These are phyloP conservation scores for Turritis glabra DNA, from an alignment of 345 rosid species.

Conservation along the genomic window DNA sequence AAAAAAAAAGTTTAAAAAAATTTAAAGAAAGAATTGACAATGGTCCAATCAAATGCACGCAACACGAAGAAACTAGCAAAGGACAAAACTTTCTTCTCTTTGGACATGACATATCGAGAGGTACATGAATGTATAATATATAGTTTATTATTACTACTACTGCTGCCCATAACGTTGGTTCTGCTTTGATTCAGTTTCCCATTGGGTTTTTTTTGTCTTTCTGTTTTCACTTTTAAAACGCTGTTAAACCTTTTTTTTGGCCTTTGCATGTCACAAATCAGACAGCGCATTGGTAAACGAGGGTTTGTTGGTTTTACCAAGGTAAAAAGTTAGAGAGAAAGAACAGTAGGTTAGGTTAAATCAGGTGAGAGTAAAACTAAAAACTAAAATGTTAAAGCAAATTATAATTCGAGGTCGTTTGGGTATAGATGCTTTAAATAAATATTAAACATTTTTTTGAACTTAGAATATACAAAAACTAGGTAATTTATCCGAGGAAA, in stretches of 20 bases:
- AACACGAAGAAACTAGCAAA: conserved; percentile 32
- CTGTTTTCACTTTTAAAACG: neutral
- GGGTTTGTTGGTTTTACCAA: conserved; percentile 28
- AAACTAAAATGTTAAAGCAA: neutral
- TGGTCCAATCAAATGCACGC: conserved; percentile 23
- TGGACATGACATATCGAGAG: conserved; percentile 34
- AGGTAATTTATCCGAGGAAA: too few species aligned
- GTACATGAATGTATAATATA: conserved; percentile 10
- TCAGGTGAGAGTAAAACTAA: neutral
- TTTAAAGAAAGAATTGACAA: conserved; percentile 7
- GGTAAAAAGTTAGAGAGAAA: conserved; percentile 1
- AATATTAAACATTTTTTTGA: too few species aligned
- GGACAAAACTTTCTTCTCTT: conserved; percentile 39
- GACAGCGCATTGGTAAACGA: conserved; percentile 36
- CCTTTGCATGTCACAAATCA: conserved; percentile 28
- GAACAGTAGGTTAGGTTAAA: neutral
- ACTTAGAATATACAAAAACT: too few species aligned
- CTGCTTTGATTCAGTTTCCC: conserved; percentile 27
- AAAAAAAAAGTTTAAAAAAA: neutral
- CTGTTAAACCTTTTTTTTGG: neutral
- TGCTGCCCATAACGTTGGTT: conserved; percentile 38
- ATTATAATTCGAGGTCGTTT: neutral
- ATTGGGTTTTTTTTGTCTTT: conserved; percentile 14
- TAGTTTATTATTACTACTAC: conserved; percentile 4
- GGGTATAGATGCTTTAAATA: too few species aligned